Evolutionary conservation across 257 asterid genomes (phyloP), one percentile per base, ranked within the genome.

Genomic region (Nicotiana paniculata): DNA sequence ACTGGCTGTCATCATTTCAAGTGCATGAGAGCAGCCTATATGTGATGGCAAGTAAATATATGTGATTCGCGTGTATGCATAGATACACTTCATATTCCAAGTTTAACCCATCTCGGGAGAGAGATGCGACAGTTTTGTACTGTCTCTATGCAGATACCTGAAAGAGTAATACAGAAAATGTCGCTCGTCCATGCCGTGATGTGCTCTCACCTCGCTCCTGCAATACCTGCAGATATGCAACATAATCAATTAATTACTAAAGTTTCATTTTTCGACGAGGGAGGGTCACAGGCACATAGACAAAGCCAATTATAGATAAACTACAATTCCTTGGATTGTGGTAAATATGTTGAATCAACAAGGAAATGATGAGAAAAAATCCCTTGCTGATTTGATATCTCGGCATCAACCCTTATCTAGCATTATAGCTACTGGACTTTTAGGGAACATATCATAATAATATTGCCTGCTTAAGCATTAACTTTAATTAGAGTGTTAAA

Each of bases 141-240:
- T 74, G 62, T 15, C 43, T 48, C 53, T 70, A 30, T 28, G 62
- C 55, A 77, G 76, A 82, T 90, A 96, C 99, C 98, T 96, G 99
- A 87, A 96, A 96, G 81, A 96, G 98, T 84, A 96, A 89, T 79
- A 96, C 98, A 48, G 99, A 96, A 86, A 96, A 96, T 77, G 99
- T 91, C 76, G 99, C 97, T 82, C 99, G 97, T 83, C 99, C 98
- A 59, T 96, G 99, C 76, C 99, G 99, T 80, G 98, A 96, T 82
- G 99, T 94, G 92, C 99, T 96, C 91, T 96, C 99, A 85, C 99
- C 98, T 51, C 99, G 94, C 83, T 96, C 99, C 86, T 96, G 99
- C 88, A 96, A 89, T 77, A 96, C 99, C 99, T 96, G 89, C 89
- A 87, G 81, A 83, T 67, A 90, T 69, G 65, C 84, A 48, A 74